These are phyloP conservation scores for Huntiella omanensis DNA, from an alignment of 2,329 filamentous ascomycete genomes.

Conservation along the genomic window DNA sequence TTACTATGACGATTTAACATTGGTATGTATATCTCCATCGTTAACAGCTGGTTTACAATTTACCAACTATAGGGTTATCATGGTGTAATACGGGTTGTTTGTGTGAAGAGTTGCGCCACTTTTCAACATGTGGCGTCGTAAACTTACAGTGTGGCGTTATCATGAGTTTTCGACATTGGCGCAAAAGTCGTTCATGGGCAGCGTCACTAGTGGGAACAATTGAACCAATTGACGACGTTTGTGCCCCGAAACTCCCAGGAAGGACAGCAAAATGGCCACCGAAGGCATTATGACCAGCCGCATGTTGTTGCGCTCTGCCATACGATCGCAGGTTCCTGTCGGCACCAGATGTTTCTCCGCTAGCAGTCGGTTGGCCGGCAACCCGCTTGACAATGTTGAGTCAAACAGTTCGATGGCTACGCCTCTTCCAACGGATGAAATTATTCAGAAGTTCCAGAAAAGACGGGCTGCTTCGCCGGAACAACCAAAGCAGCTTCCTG, in stretches of 20 bases:
- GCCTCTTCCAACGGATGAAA: constrained; percentile 22
- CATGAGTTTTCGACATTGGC: constrained; percentile 1
- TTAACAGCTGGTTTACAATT: too few relatives aligned
- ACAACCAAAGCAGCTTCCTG: constrained; percentile 23
- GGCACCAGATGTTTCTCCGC: constrained; percentile 12
- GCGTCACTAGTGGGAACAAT: too few relatives aligned
- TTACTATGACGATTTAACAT: too few relatives aligned
- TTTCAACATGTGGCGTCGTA: background rate
- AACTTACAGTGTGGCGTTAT: constrained; percentile 3
- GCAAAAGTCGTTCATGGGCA: constrained; percentile 7
- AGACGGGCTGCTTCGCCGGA: constrained; percentile 19
- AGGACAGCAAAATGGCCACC: constrained; percentile 13
- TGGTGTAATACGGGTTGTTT: background rate
- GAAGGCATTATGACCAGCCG: constrained; percentile 14
- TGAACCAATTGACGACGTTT: background rate
- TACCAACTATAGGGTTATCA: too few relatives aligned
- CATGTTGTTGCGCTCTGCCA: constrained; percentile 5
- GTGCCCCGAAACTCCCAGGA: background rate
- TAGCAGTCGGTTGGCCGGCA: constrained; percentile 4
- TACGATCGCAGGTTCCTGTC: constrained; percentile 9
- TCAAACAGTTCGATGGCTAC: constrained; percentile 17
- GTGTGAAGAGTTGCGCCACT: background rate
- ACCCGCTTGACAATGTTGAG: constrained; percentile 11
- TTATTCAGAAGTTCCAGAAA: constrained; percentile 23
- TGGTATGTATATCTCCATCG: too few relatives aligned